Percentiles rank a stretch among this genome's conserved stretches.
These are phyloP conservation scores for Myriosclerotinia curreyana DNA, from an alignment of 2,329 filamentous ascomycete species.

Conservation along the genomic window DNA sequence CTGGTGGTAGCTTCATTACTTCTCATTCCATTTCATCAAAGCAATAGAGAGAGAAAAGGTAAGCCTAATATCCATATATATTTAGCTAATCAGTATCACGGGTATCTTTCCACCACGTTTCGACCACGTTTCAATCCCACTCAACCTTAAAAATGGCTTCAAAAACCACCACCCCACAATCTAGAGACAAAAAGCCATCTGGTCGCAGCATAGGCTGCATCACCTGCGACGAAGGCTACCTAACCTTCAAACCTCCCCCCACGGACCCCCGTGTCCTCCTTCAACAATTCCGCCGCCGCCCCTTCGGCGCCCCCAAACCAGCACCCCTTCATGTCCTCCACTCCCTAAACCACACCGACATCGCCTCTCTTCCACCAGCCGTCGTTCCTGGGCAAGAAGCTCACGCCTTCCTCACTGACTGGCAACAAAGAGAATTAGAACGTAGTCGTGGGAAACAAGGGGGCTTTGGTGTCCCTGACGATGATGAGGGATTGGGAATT, in stretches of 20 bases:
- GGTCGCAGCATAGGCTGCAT: not conserved
- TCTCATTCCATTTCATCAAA: not conserved
- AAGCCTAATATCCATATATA: not conserved
- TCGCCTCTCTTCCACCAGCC: not conserved
- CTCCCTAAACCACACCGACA: not conserved
- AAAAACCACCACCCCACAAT: not conserved
- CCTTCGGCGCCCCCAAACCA: not conserved
- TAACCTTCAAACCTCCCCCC: not conserved
- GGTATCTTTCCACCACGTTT: not conserved
- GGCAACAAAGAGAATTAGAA: not conserved
- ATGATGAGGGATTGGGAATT: not conserved
- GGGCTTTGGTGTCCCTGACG: not conserved
- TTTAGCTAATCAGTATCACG: not conserved
- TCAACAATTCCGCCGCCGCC: slow-evolving; percentile 1
- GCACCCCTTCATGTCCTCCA: not conserved
- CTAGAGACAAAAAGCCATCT: not conserved
- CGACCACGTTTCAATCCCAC: not conserved
- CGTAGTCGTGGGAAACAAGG: no score
- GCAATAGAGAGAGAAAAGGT: not conserved
- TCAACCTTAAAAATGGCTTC: not conserved
- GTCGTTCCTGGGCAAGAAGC: not conserved
- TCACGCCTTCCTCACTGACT: not conserved
- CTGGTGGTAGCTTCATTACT: not conserved
- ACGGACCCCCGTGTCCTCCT: not conserved
- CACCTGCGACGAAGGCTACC: slow-evolving; percentile 1